These are phyloP conservation scores for Cryphonectria radicalis DNA, from an alignment of 2,329 filamentous ascomycete genomes.

Conservation along the genomic window DNA sequence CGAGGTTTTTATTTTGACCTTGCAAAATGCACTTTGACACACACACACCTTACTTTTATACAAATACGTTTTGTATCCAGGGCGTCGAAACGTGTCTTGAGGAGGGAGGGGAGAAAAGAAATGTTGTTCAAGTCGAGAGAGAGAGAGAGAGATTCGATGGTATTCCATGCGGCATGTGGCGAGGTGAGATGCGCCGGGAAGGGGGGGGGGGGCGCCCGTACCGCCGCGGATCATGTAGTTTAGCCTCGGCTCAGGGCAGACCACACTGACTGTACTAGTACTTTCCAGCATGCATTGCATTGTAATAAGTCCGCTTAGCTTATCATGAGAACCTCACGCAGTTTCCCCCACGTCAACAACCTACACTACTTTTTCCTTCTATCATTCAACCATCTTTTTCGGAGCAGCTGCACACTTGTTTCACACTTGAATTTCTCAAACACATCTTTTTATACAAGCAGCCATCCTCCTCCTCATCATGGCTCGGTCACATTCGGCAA, in stretches of 20 bases:
- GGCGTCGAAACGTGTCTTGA: too few relatives aligned
- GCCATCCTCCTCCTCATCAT: constrained; percentile 29
- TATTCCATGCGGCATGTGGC: constrained; percentile 9
- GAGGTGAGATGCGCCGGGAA: neutral
- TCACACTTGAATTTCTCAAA: neutral
- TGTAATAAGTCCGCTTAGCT: neutral
- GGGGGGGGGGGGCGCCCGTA: too few relatives aligned
- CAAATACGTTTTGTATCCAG: neutral
- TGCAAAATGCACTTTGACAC: neutral
- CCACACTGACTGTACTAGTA: neutral
- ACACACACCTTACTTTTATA: neutral
- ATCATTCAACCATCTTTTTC: neutral
- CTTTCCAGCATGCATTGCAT: neutral
- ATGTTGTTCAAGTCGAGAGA: neutral
- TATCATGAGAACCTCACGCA: neutral
- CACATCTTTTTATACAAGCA: neutral
- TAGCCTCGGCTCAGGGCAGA: constrained; percentile 2
- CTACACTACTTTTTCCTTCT: neutral
- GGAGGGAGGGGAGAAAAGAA: neutral
- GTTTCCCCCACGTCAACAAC: neutral
- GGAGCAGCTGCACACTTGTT: neutral
- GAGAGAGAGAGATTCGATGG: constrained; percentile 1
- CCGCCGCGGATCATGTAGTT: neutral
- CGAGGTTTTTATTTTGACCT: neutral
- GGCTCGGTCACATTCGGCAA: constrained; percentile 46